Conservation (phyloP, 1,284 basidiomycete genomes). For the Trichosporon ovoides region DNA sequence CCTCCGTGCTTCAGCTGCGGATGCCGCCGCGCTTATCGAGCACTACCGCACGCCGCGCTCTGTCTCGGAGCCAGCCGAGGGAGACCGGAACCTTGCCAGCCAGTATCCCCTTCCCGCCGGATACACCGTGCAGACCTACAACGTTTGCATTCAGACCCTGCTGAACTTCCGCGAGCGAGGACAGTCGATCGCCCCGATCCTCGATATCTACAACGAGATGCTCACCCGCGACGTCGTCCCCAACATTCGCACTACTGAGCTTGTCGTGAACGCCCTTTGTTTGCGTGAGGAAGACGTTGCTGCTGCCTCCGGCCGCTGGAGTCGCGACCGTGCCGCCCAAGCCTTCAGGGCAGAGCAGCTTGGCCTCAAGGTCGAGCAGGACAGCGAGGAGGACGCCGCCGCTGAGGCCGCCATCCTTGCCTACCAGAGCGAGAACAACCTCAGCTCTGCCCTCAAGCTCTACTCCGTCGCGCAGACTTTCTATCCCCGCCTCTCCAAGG, state of each 20-base stretch:
- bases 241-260: constrained; percentile 62
- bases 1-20: not conserved
- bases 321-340: not conserved
- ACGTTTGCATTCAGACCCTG: constrained; percentile 60
- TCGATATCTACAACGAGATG: constrained; percentile 72
- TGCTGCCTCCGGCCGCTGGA: constrained; percentile 48
- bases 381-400: not conserved
- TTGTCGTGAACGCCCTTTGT: constrained; percentile 64
- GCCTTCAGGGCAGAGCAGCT: constrained; percentile 9
- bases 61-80: not conserved
- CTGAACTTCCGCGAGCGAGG: constrained; percentile 53
- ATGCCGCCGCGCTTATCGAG: constrained; percentile 13
- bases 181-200: constrained; percentile 58
- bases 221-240: constrained; percentile 63
- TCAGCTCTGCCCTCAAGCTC: constrained; percentile 60
- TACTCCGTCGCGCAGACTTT: constrained; percentile 43
- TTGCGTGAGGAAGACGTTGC: constrained; percentile 67
- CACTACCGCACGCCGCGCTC: constrained; percentile 29
- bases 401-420: constrained; percentile 20
- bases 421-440: constrained; percentile 59
- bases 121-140: constrained; percentile 56
- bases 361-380: not conserved
- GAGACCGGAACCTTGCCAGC: constrained; percentile 21
- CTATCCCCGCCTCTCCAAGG: constrained; percentile 50
- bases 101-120: constrained; percentile 29